Base-by-base conservation (phyloP, 2,329 filamentous ascomycete genomes). In the Exophiala oligosperma region DNA sequence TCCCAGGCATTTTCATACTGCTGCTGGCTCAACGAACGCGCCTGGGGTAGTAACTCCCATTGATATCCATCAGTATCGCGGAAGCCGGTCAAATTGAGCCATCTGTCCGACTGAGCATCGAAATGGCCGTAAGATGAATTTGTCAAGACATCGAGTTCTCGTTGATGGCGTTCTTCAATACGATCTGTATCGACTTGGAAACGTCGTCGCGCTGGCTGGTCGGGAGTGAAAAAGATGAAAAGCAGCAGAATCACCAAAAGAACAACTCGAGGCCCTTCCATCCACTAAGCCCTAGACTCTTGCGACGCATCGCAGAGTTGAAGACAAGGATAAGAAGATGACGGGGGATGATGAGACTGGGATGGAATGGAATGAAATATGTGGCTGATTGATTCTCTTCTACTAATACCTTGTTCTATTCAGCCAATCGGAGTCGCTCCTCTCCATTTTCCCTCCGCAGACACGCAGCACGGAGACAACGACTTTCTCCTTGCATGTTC, bases 51-150 rank as follows among this genome's bases (percentile, higher is more conserved):
- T 57, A 91, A 80, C 35, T 87, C 82, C 92, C 92, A 97, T 1
- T 84, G 87, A 72, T 90, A 91, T 3, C 83, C 85, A 73, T 96
- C 89, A 21, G 85, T 81, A 48, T 84, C 77, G 49, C 89, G 83
- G 61, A 95, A 86, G 1, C 93, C 93, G 2, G 90, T 90, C 52
- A 96, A 77, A 66, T 91, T 91, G 59, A 92, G 74, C 79, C 77
- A 83, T 63, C 71, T 76, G 59, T 77, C 70, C 8, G 74, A 69
- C 29, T 60, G 61, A 21, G 76, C 71, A 67, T 79, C 72, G 40
- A 85, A 79, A 53, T 82, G 78, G 37, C 80, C 81, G 71, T 81
- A 83, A 4, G 70, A 71, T 6, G 81, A 79, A 56, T 75, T 76
- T 51, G 59, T 44, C 44, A 67, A 55, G 28, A 64, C 56, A 40